Base-by-base conservation (phyloP, 768 basidiomycete species). In the Suillus discolor region DNA sequence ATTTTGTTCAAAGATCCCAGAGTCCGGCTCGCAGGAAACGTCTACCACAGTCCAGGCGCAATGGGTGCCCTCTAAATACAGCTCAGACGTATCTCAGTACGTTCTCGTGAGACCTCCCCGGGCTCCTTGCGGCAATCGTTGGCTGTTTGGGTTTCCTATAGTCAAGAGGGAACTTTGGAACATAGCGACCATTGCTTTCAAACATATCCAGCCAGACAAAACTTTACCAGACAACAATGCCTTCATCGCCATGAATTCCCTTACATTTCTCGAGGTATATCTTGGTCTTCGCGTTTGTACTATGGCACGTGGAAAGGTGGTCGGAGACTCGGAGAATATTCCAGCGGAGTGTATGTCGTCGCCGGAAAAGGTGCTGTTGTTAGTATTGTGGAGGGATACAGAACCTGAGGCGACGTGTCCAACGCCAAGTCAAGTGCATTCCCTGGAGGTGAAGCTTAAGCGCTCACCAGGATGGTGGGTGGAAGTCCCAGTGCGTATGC, bases 341-440 rank as follows among this genome's bases (percentile, higher is more conserved):
- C 42, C 42, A 18, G 4, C 51, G n/a, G n/a, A 63, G 42, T 63
- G 62, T 38, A 6, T 57, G 28, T 3, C 11, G 6, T 49, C 36
- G 31, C 31, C 31, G 23, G 16, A 23, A 36, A 5, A 13, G 8
- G 31, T 63, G 28, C 13, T 28, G 54, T 12, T 63, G 12, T 18
- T 63, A 16, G 62, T 42, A 13, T 39, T 63, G 31, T 57, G 53
- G 53, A 41, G 38, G n/a, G 62, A 63, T 57, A 39, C 20, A 11
- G 44, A 63, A 15, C 1, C 23, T 25, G 62, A 42, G 54, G 51
- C 18, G 3, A 23, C 2, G 42, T 63, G 51, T 54, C 62, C 62
- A 18, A 39, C 49, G 16, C 51, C 5, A 36, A 34, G 47, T 31
- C 62, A 38, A 38, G 36, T 38, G 36, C 9, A 38, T 38, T 38